These are phyloP conservation scores for Candida pini DNA, from an alignment of 805 yeast genomes.

Conservation along the genomic window DNA sequence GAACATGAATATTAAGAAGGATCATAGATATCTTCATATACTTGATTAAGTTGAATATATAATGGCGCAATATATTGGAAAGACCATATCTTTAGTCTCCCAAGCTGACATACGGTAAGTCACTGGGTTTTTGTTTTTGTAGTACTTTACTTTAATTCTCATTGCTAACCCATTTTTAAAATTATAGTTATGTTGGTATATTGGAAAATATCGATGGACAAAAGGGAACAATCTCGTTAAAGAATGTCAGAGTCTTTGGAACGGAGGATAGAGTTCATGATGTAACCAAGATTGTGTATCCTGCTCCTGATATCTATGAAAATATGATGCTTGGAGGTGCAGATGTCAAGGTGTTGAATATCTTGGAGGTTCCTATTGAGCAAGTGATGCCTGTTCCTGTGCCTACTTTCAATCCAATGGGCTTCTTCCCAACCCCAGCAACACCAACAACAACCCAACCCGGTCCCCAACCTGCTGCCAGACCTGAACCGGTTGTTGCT, in stretches of 20 bases:
- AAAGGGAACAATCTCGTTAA: conserved; percentile 81
- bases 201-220: conserved; percentile 85
- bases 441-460: conserved; percentile 14
- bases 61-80: conserved; percentile 93
- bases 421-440: conserved; percentile 16
- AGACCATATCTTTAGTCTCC: conserved; percentile 76
- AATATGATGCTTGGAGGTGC: conserved; percentile 83
- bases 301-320: conserved; percentile 60
- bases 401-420: conserved; percentile 25
- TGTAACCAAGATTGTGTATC: conserved; percentile 67
- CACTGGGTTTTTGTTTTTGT: conserved; percentile 2
- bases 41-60: too few relatives aligned
- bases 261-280: conserved; percentile 84
- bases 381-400: conserved; percentile 52
- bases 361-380: conserved; percentile 66
- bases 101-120: conserved; percentile 62
- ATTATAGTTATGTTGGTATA: conserved; percentile 77
- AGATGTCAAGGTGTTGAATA: conserved; percentile 85
- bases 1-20: too few relatives aligned
- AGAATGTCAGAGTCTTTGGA: conserved; percentile 76
- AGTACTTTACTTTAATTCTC: too few relatives aligned
- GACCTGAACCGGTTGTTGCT: conserved; percentile 6
- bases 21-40: too few relatives aligned
- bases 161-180: too few relatives aligned
- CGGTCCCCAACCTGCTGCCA: conserved; percentile 14